phyloP scores from a whole-genome alignment of 2,329 filamentous ascomycete genomes.

The Diplodia seriata region DNA sequence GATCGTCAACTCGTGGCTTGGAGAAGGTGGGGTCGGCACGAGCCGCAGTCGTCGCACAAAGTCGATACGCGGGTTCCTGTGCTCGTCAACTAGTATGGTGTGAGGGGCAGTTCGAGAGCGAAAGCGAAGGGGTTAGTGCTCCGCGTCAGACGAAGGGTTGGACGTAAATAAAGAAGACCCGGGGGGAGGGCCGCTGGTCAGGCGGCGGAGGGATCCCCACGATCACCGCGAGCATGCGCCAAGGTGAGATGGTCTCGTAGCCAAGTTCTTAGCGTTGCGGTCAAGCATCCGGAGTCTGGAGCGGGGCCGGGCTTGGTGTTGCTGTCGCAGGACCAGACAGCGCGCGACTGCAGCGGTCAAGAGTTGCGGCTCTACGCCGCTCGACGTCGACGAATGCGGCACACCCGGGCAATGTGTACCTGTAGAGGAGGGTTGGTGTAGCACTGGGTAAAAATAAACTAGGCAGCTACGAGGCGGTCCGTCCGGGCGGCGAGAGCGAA shows the following conservation, averaged over 20 bases:
- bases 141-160: background rate
- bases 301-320: conserved; percentile 10
- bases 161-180: background rate
- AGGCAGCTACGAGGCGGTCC: conserved; percentile 6
- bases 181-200: background rate
- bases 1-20: background rate
- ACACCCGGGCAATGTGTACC: background rate
- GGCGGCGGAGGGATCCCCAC: conserved; percentile 10
- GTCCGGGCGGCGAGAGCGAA: background rate
- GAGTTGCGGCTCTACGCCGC: background rate
- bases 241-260: background rate
- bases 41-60: background rate
- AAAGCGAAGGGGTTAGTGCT: background rate
- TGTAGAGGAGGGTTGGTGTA: background rate
- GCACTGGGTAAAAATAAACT: conserved; percentile 3
- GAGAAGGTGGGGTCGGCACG: conserved; percentile 3
- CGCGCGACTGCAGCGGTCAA: background rate
- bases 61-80: background rate
- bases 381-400: background rate
- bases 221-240: conserved; percentile 11
- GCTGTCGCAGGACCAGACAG: background rate
- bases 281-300: conserved; percentile 17
- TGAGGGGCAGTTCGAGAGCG: background rate
- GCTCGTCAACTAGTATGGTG: background rate
- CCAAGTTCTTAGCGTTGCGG: background rate